phyloP scores from a whole-genome alignment of 345 rosid species.

The Melaleuca alternifolia region DNA sequence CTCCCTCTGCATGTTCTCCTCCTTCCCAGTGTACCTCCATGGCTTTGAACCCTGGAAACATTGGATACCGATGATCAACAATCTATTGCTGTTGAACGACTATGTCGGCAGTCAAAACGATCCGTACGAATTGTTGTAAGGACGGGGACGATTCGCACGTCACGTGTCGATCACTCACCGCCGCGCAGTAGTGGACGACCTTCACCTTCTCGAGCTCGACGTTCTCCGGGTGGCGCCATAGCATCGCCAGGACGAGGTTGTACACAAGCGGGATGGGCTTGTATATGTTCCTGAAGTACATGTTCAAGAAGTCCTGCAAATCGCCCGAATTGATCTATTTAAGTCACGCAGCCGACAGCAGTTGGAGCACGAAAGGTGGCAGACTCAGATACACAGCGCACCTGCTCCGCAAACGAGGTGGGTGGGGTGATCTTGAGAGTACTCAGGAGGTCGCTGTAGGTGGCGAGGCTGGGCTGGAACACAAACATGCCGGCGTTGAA shows the following conservation, averaged over 20 bases:
- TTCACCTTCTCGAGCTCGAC: constrained; percentile 60
- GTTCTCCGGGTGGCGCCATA: constrained; percentile 96
- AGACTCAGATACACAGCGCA: background rate
- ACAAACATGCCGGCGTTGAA: constrained; percentile 93
- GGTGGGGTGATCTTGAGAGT: constrained; percentile 43
- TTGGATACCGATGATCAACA: background rate
- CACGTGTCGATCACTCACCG: constrained; percentile 13
- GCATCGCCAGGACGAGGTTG: constrained; percentile 77
- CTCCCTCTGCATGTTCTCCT: constrained; percentile 69
- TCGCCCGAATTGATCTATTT: background rate
- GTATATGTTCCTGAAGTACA: constrained; percentile 60
- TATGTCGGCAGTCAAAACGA: background rate
- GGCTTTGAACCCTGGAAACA: constrained; percentile 72
- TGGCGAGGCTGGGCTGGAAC: constrained; percentile 45
- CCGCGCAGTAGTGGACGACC: constrained; percentile 86
- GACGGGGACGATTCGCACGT: background rate
- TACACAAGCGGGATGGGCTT: constrained; percentile 53
- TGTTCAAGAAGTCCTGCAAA: constrained; percentile 59
- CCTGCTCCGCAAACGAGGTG: constrained; percentile 74
- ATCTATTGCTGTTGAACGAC: background rate
- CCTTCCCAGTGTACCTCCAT: constrained; percentile 88
- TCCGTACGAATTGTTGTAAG: background rate
- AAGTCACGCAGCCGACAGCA: background rate
- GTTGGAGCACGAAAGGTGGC: background rate
- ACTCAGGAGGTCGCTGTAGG: constrained; percentile 34